Percentiles rank a stretch among this genome's conserved stretches.
Conservation (phyloP, 2,329 filamentous ascomycete genomes). For the Fusarium humuli region DNA sequence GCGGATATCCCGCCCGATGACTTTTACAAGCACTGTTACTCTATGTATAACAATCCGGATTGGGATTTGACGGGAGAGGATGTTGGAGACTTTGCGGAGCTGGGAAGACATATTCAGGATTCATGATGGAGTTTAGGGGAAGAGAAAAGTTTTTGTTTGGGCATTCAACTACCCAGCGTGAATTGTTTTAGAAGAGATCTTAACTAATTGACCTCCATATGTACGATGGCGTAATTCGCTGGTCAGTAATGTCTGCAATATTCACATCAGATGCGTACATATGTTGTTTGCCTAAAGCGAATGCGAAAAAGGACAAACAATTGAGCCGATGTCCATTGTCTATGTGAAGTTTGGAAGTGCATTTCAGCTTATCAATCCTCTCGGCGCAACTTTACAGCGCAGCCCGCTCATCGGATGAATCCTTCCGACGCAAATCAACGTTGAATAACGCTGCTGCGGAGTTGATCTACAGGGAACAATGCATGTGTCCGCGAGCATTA, state of each 20-base stretch:
- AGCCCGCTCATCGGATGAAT: not conserved
- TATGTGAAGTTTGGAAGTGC: too few species aligned
- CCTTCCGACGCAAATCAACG: slow-evolving; percentile 2
- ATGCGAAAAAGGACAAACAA: not conserved
- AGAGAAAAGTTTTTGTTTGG: slow-evolving; percentile 17
- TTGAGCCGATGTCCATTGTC: not conserved
- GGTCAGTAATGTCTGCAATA: not conserved
- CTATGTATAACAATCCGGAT: slow-evolving; percentile 47
- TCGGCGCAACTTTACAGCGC: slow-evolving; percentile 23
- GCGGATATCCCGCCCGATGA: slow-evolving; percentile 42
- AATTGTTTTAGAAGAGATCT: not conserved
- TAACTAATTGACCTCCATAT: not conserved
- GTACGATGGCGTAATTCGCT: not conserved
- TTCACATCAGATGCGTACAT: not conserved
- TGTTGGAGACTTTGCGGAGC: slow-evolving; percentile 45
- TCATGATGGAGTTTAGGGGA: slow-evolving; percentile 24
- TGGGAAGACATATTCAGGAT: slow-evolving; percentile 45
- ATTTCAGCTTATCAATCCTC: slow-evolving; percentile 4
- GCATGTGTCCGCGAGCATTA: slow-evolving; percentile 5
- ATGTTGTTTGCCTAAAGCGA: not conserved
- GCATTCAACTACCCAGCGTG: slow-evolving; percentile 21
- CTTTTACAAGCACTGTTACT: slow-evolving; percentile 47
- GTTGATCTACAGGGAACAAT: not conserved
- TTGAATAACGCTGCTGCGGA: slow-evolving; percentile 16
- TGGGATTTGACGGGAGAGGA: slow-evolving; percentile 47